phyloP scores from a whole-genome alignment of 768 basidiomycete genomes.

The Tubosaeta brunneosetosa region DNA sequence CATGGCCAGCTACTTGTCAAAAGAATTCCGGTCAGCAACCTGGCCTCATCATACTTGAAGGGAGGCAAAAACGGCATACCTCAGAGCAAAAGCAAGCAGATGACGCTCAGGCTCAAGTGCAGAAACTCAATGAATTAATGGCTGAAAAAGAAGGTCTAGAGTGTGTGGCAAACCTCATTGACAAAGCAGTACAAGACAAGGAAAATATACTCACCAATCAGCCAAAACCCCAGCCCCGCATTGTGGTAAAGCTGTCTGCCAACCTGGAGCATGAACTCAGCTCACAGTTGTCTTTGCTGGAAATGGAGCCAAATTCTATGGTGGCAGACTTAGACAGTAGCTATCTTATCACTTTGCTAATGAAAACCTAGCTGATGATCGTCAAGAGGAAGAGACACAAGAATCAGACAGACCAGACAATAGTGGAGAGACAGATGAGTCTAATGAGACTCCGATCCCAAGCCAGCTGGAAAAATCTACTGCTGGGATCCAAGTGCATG shows the following conservation, averaged over 20 bases:
- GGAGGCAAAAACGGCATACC: background rate
- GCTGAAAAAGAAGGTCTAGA: background rate
- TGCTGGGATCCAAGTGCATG: too few species aligned
- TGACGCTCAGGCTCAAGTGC: background rate
- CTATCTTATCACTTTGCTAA: too few species aligned
- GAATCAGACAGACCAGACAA: too few species aligned
- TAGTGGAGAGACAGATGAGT: too few species aligned
- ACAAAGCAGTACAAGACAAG: background rate
- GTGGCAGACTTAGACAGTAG: too few species aligned
- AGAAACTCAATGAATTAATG: background rate
- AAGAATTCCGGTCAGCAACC: conserved; percentile 6
- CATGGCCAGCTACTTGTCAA: background rate
- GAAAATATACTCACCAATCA: background rate
- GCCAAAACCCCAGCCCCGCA: background rate
- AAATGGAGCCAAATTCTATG: too few species aligned
- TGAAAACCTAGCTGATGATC: too few species aligned
- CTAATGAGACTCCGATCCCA: too few species aligned
- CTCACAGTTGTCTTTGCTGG: too few species aligned
- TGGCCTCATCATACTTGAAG: conserved; percentile 1
- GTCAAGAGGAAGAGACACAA: too few species aligned
- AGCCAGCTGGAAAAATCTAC: too few species aligned
- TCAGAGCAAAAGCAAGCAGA: conserved; percentile 2
- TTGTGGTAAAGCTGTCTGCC: background rate
- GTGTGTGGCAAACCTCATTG: background rate
- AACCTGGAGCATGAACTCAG: too few species aligned